Conservation (phyloP, 768 basidiomycete genomes). For the Rubroboletus pulcherrimus region DNA sequence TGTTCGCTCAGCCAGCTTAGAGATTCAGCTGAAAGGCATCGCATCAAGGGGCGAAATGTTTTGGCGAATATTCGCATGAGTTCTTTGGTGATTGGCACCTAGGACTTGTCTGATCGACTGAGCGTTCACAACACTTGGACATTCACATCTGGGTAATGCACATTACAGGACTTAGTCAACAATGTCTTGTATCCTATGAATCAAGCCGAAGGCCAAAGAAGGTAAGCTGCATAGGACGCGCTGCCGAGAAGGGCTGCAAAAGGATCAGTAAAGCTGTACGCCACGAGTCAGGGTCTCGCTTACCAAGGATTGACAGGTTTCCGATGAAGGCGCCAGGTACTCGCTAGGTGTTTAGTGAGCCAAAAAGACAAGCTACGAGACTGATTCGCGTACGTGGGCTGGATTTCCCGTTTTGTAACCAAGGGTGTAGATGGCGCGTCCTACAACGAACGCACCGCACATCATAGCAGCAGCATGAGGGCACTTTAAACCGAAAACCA, state of each 20-base stretch:
- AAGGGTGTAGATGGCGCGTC: constrained; percentile 44
- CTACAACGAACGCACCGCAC: constrained; percentile 38
- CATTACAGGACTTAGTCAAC: background rate
- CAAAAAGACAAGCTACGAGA: background rate
- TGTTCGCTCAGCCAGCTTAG: background rate
- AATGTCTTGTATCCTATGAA: background rate
- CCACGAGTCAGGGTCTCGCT: background rate
- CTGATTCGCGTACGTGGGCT: constrained; percentile 29
- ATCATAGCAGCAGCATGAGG: constrained; percentile 40
- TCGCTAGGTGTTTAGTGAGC: constrained; percentile 20
- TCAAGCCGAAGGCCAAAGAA: constrained; percentile 22
- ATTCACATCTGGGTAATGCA: background rate
- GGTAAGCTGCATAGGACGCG: constrained; percentile 30
- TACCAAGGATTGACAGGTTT: constrained; percentile 18
- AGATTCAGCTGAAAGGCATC: background rate
- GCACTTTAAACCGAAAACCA: constrained; percentile 38
- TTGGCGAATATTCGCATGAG: background rate
- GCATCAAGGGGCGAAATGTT: background rate
- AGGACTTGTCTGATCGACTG: background rate
- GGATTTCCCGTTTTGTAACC: constrained; percentile 47
- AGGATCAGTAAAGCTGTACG: background rate
- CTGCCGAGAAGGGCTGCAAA: constrained; percentile 22
- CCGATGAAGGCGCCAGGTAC: constrained; percentile 17
- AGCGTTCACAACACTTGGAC: background rate
- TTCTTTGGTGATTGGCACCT: background rate